These are phyloP conservation scores for Mucor sp. DNA, from an alignment of 371 early-diverging fungal genomes.

Conservation along the genomic window DNA sequence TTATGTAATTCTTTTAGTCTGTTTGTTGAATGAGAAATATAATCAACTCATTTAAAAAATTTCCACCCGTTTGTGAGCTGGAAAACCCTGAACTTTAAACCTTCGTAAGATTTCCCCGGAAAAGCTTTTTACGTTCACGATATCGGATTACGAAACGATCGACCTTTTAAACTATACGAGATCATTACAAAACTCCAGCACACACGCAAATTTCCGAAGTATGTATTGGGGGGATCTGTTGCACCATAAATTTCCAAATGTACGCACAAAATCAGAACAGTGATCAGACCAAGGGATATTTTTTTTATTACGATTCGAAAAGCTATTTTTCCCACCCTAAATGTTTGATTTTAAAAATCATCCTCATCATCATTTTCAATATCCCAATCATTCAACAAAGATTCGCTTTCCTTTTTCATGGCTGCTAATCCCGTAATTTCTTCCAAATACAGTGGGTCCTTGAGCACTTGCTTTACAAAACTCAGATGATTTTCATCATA, in stretches of 20 bases:
- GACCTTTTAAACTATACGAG: neutral
- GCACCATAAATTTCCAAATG: neutral
- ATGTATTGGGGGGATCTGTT: neutral
- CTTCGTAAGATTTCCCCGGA: neutral
- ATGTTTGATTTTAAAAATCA: slow-evolving; percentile 27
- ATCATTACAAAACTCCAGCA: neutral
- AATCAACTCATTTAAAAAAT: neutral
- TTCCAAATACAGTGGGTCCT: slow-evolving; percentile 78
- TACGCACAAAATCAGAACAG: neutral
- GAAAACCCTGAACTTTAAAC: neutral
- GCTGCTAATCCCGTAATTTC: slow-evolving; percentile 80
- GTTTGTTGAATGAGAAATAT: neutral
- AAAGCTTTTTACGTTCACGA: neutral
- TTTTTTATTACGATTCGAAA: slow-evolving; percentile 1
- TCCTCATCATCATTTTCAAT: slow-evolving; percentile 51
- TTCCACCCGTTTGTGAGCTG: neutral
- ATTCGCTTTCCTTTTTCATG: slow-evolving; percentile 76
- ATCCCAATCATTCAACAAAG: slow-evolving; percentile 61
- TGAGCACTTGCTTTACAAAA: slow-evolving; percentile 75
- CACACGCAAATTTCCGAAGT: slow-evolving; percentile 6
- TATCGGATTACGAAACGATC: slow-evolving; percentile 1
- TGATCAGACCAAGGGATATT: neutral
- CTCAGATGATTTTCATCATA: slow-evolving; percentile 67
- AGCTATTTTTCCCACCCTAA: slow-evolving; percentile 12
- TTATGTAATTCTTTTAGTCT: neutral